These are phyloP conservation scores for Jamesozyma gamospora DNA, from an alignment of 805 yeast genomes.

Conservation along the genomic window DNA sequence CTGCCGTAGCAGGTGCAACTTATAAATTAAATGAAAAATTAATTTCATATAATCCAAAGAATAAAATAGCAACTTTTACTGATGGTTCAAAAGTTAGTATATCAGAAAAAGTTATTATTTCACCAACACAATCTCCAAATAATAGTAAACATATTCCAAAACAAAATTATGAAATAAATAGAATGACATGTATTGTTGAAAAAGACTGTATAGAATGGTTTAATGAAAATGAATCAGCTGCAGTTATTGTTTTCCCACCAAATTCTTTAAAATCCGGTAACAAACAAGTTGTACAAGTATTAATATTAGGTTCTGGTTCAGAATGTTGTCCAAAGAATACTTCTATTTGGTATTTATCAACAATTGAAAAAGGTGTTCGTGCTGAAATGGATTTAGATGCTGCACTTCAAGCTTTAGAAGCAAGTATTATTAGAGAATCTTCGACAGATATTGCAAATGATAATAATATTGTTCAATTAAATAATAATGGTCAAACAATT, in stretches of 20 bases:
- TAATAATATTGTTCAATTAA: conserved; percentile 45
- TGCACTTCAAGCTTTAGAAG: conserved; percentile 73
- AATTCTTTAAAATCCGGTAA: conserved; percentile 60
- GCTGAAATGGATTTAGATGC: conserved; percentile 72
- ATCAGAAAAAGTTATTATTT: conserved; percentile 66
- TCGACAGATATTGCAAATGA: conserved; percentile 46
- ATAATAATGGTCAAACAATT: conserved; percentile 54
- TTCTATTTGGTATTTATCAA: conserved; percentile 81
- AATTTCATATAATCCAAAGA: conserved; percentile 51
- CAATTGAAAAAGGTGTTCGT: conserved; percentile 57
- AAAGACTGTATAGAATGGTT: conserved; percentile 91
- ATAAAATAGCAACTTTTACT: conserved; percentile 57
- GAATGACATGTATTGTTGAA: conserved; percentile 74
- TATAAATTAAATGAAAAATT: conserved; percentile 71
- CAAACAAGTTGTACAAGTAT: conserved; percentile 67
- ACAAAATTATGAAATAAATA: conserved; percentile 49
- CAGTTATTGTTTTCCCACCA: conserved; percentile 90
- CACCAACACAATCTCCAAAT: conserved; percentile 57
- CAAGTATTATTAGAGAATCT: conserved; percentile 70
- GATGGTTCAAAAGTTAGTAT: conserved; percentile 72
- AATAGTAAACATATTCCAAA: conserved; percentile 34
- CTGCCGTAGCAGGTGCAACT: conserved; percentile 96
- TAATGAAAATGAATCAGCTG: conserved; percentile 69
- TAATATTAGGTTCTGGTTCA: conserved; percentile 78
- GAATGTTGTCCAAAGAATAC: conserved; percentile 85